Evolutionary conservation across 805 yeast genomes (phyloP), one percentile per base, ranked within the genome.

Genomic region (Helenozyma rhizophorensis): DNA sequence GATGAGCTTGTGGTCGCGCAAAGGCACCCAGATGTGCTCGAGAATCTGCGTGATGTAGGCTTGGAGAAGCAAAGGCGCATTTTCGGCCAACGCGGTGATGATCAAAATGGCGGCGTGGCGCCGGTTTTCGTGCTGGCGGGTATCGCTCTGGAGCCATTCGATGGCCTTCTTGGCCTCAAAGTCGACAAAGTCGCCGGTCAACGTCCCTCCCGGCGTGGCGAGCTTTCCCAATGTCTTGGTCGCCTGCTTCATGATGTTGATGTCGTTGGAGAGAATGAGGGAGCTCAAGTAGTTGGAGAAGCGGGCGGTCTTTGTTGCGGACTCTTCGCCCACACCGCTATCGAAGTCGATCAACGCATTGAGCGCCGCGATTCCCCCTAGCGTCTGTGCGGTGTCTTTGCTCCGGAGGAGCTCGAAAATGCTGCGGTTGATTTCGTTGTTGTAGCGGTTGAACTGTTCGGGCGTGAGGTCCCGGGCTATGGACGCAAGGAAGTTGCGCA

Each of bases 361-460:
- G 36, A 90, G 83, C 9, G 97, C 97, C 14, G 87, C 74, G 21
- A 90, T 81, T 26, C 96, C 97, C 13, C 97, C 97, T 23, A 89
- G 68, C 42, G 85, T 80, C 42, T 83, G 88, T 18, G 70, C 58
- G 6, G 79, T 60, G 44, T 83, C 90, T 7, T 78, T 70, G 4
- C 89, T 78, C 47, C 86, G 87, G 30, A 87, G 77, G 32, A 88
- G 68, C 51, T 85, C 96, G 54, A 87, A 88, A 13, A 93, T 84
- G 42, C 83, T 78, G 50, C 85, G 83, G 63, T 90, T 88, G 42
- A 90, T 81, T 37, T 82, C 89, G 53, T 83, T 86, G 56, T 83
- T 85, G 57, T 83, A 85, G 23, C 88, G 62, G 41, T 84, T 76
- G 47, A 86, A 77, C 48, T 83, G 90, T 53, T 88, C 96, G 1